Evolutionary conservation across 2,329 filamentous ascomycete species (phyloP), one percentile per base, ranked within the genome.

Genomic region (Botrytis hyacinthi): DNA sequence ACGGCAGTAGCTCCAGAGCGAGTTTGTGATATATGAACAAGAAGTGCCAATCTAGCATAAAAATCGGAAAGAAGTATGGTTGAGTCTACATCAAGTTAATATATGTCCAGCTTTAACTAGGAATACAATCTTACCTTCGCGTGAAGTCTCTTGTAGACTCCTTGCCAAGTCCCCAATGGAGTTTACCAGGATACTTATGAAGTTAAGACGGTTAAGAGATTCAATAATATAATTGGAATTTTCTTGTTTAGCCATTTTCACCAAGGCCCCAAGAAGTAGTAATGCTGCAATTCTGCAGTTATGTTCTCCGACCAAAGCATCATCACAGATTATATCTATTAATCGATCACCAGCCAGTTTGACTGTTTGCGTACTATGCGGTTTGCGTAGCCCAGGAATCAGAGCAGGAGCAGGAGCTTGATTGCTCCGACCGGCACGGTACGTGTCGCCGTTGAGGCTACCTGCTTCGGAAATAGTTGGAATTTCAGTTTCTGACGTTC

Each of bases 131-230:
- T 80, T 85, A 91, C 91, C 88, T 77, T 84, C 84, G 75, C 82
- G 82, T 78, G 87, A 84, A 48, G 87, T 85, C 72, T 88, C 86
- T 71, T 87, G 86, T 83, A 93, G 88, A 78, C 98, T 95, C 18
- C 88, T 83, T 75, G 95, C 89, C 70, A 98, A 89, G 77, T 89
- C 87, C 77, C 93, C 91, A 73, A 99, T 88, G 70, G 93, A 93
- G 82, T 98, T 95, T 70, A 99, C 91, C 44, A 98, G 88, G 42
- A 98, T 91, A 69, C 92, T 92, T 69, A 98, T 88, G 81, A 98
- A 97, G 83, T 99, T 99, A 65, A 97, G 89, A 73, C 92, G 90
- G 79, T 92, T 91, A 72, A 99, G 88, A 44, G 90, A 87, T 76
- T 96, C 93, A 26, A 97, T 89, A 37, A 98, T 87, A 78, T 92